These are phyloP conservation scores for Styphnolobium japonicum DNA, from an alignment of 306 rosid species.

Conservation along the genomic window DNA sequence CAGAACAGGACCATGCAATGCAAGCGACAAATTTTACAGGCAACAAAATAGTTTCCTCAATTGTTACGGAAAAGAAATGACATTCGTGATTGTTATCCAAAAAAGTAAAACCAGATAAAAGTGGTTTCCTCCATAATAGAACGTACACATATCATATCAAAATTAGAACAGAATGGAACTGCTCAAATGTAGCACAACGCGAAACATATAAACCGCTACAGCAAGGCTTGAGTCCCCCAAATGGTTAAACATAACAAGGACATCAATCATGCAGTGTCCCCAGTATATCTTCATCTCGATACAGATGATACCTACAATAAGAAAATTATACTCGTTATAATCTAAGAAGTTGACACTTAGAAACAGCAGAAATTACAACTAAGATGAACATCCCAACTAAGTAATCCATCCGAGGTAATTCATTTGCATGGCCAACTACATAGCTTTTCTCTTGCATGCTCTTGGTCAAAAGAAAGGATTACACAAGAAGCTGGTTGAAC, in stretches of 20 bases:
- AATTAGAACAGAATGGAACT: not conserved
- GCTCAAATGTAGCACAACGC: not conserved
- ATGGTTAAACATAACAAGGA: not conserved
- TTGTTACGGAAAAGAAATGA: not conserved
- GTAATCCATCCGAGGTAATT: not conserved
- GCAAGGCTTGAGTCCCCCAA: not conserved
- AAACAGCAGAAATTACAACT: not conserved
- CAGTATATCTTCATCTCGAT: constrained; percentile 37
- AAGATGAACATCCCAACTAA: too few relatives aligned
- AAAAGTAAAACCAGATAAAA: not conserved
- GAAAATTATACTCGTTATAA: not conserved
- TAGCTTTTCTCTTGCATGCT: not conserved
- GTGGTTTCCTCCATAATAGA: not conserved
- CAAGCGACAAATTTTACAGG: not conserved
- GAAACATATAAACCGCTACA: not conserved
- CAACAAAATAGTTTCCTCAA: not conserved
- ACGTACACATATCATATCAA: not conserved
- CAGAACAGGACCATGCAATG: not conserved
- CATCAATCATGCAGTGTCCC: constrained; percentile 49
- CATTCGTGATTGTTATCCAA: not conserved
- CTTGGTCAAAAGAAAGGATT: not conserved
- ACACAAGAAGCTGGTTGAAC: not conserved
- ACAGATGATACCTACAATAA: constrained; percentile 37
- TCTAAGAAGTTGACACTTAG: not conserved
- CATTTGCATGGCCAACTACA: not conserved